Conservation (phyloP, 306 rosid genomes). For the Quercus bicolor region DNA sequence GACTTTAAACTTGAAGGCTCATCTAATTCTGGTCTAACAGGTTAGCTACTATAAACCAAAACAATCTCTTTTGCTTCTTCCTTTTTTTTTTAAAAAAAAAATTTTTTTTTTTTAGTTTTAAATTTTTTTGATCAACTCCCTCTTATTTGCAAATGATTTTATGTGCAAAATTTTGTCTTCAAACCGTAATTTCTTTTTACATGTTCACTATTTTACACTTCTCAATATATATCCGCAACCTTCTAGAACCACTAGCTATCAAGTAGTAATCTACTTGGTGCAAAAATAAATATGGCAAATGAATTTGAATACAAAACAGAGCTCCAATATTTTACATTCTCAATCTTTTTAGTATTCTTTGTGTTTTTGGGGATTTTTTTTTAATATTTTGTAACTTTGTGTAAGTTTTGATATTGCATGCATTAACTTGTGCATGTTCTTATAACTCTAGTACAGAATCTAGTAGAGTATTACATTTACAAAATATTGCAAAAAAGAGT, state of each 20-base stretch:
- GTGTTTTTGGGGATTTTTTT: too few relatives aligned
- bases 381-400: too few relatives aligned
- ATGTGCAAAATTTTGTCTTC: not conserved
- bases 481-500: not conserved
- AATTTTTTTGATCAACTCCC: not conserved
- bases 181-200: not conserved
- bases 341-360: too few relatives aligned
- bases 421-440: not conserved
- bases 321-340: too few relatives aligned
- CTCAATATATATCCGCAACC: not conserved
- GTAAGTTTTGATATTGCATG: not conserved
- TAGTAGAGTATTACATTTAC: not conserved
- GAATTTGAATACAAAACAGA: not conserved
- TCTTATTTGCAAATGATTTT: not conserved
- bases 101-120: not conserved
- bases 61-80: not conserved
- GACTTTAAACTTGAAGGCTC: constrained; percentile 12
- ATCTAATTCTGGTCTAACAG: constrained; percentile 17
- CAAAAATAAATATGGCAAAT: too few relatives aligned
- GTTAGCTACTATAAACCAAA: constrained; percentile 8
- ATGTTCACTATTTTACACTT: not conserved
- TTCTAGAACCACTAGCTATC: not conserved
- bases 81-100: too few relatives aligned
- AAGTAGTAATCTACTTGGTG: not conserved
- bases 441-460: not conserved